Evolutionary conservation across 257 asterid genomes (phyloP).

Genomic region (Petrea volubilis): DNA sequence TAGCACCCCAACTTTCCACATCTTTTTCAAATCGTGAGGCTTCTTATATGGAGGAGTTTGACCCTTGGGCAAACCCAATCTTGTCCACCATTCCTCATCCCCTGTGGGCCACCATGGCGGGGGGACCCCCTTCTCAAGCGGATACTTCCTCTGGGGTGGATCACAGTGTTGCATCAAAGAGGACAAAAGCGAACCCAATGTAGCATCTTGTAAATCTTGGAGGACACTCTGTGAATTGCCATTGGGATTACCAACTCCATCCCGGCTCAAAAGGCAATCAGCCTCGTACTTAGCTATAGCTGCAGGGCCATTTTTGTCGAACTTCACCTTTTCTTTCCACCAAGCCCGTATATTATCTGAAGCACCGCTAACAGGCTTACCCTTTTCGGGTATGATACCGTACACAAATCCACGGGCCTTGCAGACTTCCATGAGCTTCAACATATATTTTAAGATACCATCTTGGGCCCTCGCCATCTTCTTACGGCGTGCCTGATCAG

Average conservation of each 20-base stretch:
- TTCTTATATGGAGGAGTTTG: constrained; percentile 49
- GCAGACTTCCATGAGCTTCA: constrained; percentile 58
- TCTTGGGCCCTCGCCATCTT: constrained; percentile 56
- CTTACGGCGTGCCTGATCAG: constrained; percentile 48
- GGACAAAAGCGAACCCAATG: constrained; percentile 55
- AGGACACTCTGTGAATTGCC: constrained; percentile 39
- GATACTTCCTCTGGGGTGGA: constrained; percentile 57
- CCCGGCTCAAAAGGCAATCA: constrained; percentile 29
- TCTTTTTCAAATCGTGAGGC: constrained; percentile 63
- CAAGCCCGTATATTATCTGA: constrained; percentile 56
- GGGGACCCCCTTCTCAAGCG: constrained; percentile 49
- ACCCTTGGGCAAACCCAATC: constrained; percentile 37
- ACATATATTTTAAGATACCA: constrained; percentile 56
- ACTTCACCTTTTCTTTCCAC: constrained; percentile 69
- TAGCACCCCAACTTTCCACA: constrained; percentile 59
- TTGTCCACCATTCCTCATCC: constrained; percentile 56
- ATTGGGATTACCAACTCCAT: constrained; percentile 23
- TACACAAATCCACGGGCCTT: constrained; percentile 49
- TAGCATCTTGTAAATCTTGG: constrained; percentile 60
- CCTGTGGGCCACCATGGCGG: constrained; percentile 71
- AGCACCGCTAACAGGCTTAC: constrained; percentile 55
- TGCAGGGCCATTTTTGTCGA: constrained; percentile 56
- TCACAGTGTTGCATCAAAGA: constrained; percentile 61
- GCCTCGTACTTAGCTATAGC: constrained; percentile 48
- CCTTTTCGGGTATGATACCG: constrained; percentile 53